Base-by-base conservation (phyloP, 2,329 filamentous ascomycete genomes). In the Camillea tinctor region DNA sequence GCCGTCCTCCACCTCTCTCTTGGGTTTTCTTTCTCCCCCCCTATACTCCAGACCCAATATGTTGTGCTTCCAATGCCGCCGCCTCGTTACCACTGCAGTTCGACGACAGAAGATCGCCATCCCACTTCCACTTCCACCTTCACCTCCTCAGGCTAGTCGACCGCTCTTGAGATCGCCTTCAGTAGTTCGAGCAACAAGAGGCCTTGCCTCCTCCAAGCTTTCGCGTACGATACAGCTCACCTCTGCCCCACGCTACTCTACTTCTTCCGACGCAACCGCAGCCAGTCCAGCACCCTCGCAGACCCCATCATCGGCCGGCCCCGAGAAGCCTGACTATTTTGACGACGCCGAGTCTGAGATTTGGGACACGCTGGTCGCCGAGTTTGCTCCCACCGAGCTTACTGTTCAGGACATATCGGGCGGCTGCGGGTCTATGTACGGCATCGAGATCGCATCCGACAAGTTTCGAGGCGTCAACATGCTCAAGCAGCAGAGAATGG, bases 351-450 rank as follows among this genome's bases (percentile, higher is more conserved):
- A 90, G 71, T 77, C 79, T 26, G 77, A 79, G 61, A 84, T 90
- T 67, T 88, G 84, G 77, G 80, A 83, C 60, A 76, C 80, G 54
- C 76, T 87, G 56, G 65, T 74, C 19, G 74, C 75, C 6, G 81
- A 81, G 68, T 83, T 86, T 58, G 64, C 73, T 1, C 83, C 84
- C 0, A 80, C 79, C 0, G 74, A 81, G 60, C 74, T 87, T 23
- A 75, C 87, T 74, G 90, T 95, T 9, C 88, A 89, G 73, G 91
- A 96, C 76, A 86, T 95, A 55, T 92, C 88, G 22, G 91, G 92
- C 60, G 91, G 91, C 26, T 96, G 91, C 76, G 91, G 91, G 9
- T 91, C 88, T 71, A 95, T 95, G 92, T 95, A 95, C 77, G 89
- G 87, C 58, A 89, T 96, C 66, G 88, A 93, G 69, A 87, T 95